A percentile compares a stretch with the other conserved stretches of the same genome.
phyloP scores from a whole-genome alignment of 768 basidiomycete genomes.

The Hydnomerulius pinastri region DNA sequence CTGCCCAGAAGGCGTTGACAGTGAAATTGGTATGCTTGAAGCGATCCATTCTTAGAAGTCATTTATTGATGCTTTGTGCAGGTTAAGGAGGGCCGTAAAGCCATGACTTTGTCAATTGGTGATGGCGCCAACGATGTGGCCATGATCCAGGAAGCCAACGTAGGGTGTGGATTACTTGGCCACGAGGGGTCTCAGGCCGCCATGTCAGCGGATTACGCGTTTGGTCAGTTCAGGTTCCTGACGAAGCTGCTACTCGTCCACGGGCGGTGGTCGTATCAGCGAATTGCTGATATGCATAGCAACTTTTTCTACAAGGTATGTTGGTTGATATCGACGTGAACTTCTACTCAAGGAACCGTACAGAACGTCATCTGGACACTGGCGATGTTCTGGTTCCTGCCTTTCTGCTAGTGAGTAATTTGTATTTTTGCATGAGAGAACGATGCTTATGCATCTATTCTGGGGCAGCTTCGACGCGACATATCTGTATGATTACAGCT shows the following conservation, averaged over 20 bases:
- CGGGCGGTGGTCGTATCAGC: conserved; percentile 96
- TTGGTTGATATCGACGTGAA: conserved; percentile 5
- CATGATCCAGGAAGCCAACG: conserved; percentile 99
- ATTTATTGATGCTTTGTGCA: conserved; percentile 27
- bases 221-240: conserved; percentile 94
- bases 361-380: conserved; percentile 93
- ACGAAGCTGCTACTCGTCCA: conserved; percentile 92
- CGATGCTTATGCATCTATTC: conserved; percentile 15
- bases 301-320: conserved; percentile 98
- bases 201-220: conserved; percentile 98
- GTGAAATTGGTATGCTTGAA: conserved; percentile 88
- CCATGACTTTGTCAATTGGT: conserved; percentile 96
- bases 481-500: conserved; percentile 93
- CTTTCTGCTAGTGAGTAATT: conserved; percentile 73
- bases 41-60: conserved; percentile 10
- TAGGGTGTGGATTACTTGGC: conserved; percentile 92
- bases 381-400: conserved; percentile 91
- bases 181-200: conserved; percentile 97
- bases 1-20: conserved; percentile 96
- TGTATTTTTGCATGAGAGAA: background rate
- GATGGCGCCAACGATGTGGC: conserved; percentile 98
- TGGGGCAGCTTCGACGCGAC: conserved; percentile 83
- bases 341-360: background rate
- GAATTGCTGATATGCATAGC: conserved; percentile 94
- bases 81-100: conserved; percentile 95